Conservation (phyloP, 768 basidiomycete species). For the Mycena kentingensis region DNA sequence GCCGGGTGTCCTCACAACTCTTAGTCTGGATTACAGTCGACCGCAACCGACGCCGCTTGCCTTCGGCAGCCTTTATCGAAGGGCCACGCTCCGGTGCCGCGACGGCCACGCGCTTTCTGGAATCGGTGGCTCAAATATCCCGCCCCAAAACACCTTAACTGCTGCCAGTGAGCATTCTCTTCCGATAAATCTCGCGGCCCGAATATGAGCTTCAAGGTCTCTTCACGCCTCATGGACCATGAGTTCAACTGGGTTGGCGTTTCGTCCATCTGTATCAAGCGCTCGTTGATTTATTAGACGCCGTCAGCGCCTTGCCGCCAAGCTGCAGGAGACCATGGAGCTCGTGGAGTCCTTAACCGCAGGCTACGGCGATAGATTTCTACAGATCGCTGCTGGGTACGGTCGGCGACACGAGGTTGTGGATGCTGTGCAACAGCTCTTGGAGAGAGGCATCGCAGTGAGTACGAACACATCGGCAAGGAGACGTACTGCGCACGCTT, state of each 20-base stretch:
- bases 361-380: conserved; percentile 6
- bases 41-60: conserved; percentile 19
- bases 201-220: conserved; percentile 20
- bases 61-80: conserved; percentile 10
- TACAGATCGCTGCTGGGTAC: conserved; percentile 22
- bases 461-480: conserved; percentile 13
- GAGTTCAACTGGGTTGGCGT: conserved; percentile 20
- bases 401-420: conserved; percentile 19
- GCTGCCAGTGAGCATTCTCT: conserved; percentile 23
- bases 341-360: conserved; percentile 17
- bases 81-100: conserved; percentile 19
- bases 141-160: conserved; percentile 18
- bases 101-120: conserved; percentile 17
- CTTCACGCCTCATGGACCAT: conserved; percentile 16
- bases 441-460: conserved; percentile 13
- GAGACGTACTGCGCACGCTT: conserved; percentile 15
- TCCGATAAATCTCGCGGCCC: conserved; percentile 19
- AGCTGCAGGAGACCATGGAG: conserved; percentile 16
- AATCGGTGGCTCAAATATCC: conserved; percentile 24
- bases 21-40: conserved; percentile 24
- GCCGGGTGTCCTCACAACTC: too few species aligned
- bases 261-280: conserved; percentile 18
- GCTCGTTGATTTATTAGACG: conserved; percentile 18
- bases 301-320: conserved; percentile 11
- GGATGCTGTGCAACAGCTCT: conserved; percentile 8